These are phyloP conservation scores for Fibroporia radiculosa DNA, from an alignment of 768 basidiomycete species.

Conservation along the genomic window DNA sequence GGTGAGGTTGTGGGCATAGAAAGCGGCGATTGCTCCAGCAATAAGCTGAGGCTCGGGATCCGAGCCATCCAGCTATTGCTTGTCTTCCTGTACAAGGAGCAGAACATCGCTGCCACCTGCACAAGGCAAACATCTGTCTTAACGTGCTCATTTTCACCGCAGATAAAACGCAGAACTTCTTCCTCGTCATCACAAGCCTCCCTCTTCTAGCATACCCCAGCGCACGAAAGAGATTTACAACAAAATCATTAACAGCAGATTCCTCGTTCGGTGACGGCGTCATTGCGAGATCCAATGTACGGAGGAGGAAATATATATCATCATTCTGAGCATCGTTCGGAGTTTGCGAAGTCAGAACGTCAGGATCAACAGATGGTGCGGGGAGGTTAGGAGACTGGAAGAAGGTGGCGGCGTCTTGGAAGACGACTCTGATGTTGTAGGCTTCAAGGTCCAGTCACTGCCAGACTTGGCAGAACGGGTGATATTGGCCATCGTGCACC, in stretches of 20 bases:
- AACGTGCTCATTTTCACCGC: conserved; percentile 9
- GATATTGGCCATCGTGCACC: conserved; percentile 9
- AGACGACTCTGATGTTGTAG: conserved; percentile 1
- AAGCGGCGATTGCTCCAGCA: conserved; percentile 8
- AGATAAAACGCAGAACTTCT: conserved; percentile 4
- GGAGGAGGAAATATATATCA: conserved; percentile 2
- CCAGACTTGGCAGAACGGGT: conserved; percentile 3
- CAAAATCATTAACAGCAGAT: conserved; percentile 11
- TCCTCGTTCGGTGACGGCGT: conserved; percentile 4
- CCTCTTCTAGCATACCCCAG: conserved; percentile 8
- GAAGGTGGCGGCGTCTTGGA: conserved; percentile 8
- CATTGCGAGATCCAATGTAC: conserved; percentile 12
- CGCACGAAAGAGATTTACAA: conserved; percentile 8
- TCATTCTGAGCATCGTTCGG: conserved; percentile 7
- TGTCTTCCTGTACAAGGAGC: conserved; percentile 17
- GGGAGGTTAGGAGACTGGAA: conserved; percentile 2
- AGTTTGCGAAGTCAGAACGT: conserved; percentile 1
- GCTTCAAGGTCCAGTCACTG: conserved; percentile 7
- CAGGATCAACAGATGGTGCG: conserved; percentile 2
- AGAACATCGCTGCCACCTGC: conserved; percentile 5
- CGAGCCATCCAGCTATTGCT: background rate
- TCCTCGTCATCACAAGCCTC: conserved; percentile 8
- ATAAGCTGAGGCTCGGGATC: conserved; percentile 11
- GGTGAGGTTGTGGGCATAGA: conserved; percentile 7
- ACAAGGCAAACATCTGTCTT: conserved; percentile 13